These are phyloP conservation scores for Penicillium coffeae DNA, from an alignment of 495 filamentous ascomycete genomes.

Conservation along the genomic window DNA sequence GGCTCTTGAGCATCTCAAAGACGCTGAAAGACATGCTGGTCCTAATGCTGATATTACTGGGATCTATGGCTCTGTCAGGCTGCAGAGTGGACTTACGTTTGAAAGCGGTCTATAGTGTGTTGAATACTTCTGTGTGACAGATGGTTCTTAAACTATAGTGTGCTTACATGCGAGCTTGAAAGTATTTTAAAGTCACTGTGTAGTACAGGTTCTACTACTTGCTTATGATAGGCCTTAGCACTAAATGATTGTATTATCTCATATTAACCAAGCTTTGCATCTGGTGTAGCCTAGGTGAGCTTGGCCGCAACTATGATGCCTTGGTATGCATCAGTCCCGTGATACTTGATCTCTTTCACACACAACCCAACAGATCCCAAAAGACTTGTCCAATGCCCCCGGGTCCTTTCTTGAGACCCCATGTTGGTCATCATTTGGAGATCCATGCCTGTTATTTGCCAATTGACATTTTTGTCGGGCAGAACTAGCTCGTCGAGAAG, in stretches of 20 bases:
- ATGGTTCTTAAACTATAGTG: too few relatives aligned
- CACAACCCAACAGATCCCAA: not conserved
- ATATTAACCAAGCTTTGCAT: too few relatives aligned
- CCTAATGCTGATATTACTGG: not conserved
- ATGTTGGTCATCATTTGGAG: not conserved
- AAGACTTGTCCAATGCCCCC: not conserved
- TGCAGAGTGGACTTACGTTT: not conserved
- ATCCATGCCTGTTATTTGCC: not conserved
- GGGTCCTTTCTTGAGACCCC: not conserved
- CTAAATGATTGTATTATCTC: too few relatives aligned
- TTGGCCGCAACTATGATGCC: not conserved
- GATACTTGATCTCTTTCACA: not conserved
- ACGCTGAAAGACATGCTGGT: not conserved
- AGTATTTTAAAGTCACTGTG: too few relatives aligned
- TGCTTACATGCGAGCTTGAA: too few relatives aligned
- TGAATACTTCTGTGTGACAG: not conserved
- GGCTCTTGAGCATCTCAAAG: not conserved
- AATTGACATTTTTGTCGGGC: not conserved
- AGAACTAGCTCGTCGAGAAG: not conserved
- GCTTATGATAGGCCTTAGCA: too few relatives aligned
- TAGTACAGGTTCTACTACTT: too few relatives aligned
- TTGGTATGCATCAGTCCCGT: not conserved
- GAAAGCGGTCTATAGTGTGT: not conserved
- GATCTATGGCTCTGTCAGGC: not conserved
- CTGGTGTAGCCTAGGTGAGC: too few relatives aligned